Percentiles rank a stretch among this genome's conserved stretches.
Evolutionary conservation across 2,329 filamentous ascomycete genomes (phyloP).

Genomic region (Chalaropsis thielavioides): DNA sequence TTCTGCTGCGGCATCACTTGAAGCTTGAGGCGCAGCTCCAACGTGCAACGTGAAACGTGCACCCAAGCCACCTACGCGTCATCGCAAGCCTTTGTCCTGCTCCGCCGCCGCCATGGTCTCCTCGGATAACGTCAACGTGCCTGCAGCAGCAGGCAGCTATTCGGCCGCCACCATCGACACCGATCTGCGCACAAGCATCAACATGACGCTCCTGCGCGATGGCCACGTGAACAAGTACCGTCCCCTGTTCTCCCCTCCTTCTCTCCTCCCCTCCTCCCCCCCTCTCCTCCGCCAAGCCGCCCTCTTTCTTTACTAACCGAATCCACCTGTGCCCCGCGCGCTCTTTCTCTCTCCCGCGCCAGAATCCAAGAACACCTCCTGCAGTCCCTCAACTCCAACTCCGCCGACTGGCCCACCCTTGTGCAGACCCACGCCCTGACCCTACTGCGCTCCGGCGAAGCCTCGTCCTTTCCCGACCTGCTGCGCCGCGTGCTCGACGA

Average conservation of each 20-base stretch:
- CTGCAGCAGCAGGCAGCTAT: slow-evolving; percentile 44
- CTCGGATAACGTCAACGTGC: slow-evolving; percentile 35
- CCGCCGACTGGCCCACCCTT: slow-evolving; percentile 46
- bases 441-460: slow-evolving; percentile 46
- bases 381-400: slow-evolving; percentile 44
- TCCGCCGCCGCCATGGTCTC: neutral
- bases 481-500: slow-evolving; percentile 47
- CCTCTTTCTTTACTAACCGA: neutral
- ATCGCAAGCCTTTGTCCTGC: neutral
- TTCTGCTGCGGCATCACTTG: no score
- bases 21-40: no score
- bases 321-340: no score
- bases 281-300: slow-evolving; percentile 3
- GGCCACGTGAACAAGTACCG: slow-evolving; percentile 45
- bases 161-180: slow-evolving; percentile 46
- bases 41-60: no score
- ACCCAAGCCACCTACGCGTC: neutral
- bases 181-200: slow-evolving; percentile 49
- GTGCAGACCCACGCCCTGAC: slow-evolving; percentile 45
- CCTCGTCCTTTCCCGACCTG: slow-evolving; percentile 45
- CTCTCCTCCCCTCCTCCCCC: neutral
- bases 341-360: neutral
- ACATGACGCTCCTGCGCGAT: slow-evolving; percentile 41
- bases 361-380: slow-evolving; percentile 52
- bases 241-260: slow-evolving; percentile 7